Percentiles rank a stretch among this genome's conserved stretches.
Conservation (phyloP, 108 stramenopile genomes). For the Pseudonitzschia pungens region DNA sequence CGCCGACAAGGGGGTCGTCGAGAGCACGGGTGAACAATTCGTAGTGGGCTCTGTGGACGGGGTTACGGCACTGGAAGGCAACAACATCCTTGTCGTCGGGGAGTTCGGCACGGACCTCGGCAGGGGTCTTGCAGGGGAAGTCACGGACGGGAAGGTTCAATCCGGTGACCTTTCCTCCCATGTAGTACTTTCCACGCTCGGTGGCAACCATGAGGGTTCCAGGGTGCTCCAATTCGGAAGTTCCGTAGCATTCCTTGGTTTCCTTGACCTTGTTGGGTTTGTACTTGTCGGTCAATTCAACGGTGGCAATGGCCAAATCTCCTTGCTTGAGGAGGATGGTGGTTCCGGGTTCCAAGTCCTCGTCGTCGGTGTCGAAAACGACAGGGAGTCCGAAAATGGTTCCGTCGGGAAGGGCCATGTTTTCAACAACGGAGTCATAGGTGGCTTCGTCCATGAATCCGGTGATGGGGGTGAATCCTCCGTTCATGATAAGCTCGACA, state of each 20-base stretch:
- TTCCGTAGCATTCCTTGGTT: constrained; percentile 95
- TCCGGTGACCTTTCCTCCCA: constrained; percentile 97
- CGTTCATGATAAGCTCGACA: constrained; percentile 97
- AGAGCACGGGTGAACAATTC: constrained; percentile 98
- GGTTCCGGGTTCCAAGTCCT: constrained; percentile 85
- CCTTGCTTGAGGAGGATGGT: constrained; percentile 94
- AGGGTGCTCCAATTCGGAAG: constrained; percentile 96
- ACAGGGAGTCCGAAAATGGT: constrained; percentile 97
- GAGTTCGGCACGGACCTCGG: constrained; percentile 90
- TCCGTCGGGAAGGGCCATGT: constrained; percentile 90
- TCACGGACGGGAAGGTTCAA: constrained; percentile 95
- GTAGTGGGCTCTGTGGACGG: constrained; percentile 99
- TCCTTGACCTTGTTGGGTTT: constrained; percentile 93
- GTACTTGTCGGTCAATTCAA: constrained; percentile 94
- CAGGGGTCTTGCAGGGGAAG: constrained; percentile 96
- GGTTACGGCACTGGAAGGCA: constrained; percentile 99
- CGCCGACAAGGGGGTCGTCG: constrained; percentile 90
- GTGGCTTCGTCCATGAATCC: constrained; percentile 96
- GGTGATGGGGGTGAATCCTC: constrained; percentile 96
- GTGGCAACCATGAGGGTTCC: constrained; percentile 97
- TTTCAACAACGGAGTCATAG: constrained; percentile 91
- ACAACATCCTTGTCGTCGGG: constrained; percentile 97
- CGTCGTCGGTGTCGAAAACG: constrained; percentile 95
- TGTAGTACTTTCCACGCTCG: constrained; percentile 97
- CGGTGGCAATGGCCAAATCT: constrained; percentile 90